Evolutionary conservation across 163 green algal species (phyloP).

Genomic region (Volvox carteri): DNA sequence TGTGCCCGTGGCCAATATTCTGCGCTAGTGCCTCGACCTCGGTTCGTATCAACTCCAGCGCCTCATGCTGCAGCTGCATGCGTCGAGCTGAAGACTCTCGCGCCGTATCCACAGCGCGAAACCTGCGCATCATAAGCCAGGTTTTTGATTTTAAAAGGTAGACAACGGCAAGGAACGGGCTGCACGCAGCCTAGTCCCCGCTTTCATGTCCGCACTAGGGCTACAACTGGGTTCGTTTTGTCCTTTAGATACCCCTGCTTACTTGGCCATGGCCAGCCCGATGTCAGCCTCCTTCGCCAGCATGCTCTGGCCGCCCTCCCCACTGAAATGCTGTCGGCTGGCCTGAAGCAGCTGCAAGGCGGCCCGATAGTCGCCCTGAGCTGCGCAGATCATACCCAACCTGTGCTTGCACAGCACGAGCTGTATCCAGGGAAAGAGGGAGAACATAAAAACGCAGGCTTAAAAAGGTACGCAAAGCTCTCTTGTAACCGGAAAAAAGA

Average conservation of each 20-base stretch:
- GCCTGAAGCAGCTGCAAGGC: constrained; percentile 63
- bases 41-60: constrained; percentile 46
- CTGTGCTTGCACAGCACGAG: constrained; percentile 74
- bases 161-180: too few species aligned
- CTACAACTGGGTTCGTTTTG: too few species aligned
- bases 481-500: too few species aligned
- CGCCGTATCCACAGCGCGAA: constrained; percentile 54
- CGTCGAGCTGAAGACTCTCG: constrained; percentile 6
- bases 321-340: constrained; percentile 58
- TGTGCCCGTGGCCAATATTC: constrained; percentile 51
- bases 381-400: constrained; percentile 75
- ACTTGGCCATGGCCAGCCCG: constrained; percentile 68
- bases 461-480: too few species aligned
- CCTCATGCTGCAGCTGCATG: constrained; percentile 8
- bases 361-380: constrained; percentile 65
- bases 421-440: constrained; percentile 38
- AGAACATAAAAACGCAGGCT: too few species aligned
- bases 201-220: too few species aligned
- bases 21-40: constrained; percentile 55
- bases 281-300: constrained; percentile 68
- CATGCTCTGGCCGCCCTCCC: constrained; percentile 33
- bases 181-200: too few species aligned
- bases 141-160: too few species aligned
- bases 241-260: too few species aligned
- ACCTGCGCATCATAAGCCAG: too few species aligned